Percentiles rank a stretch among this genome's conserved stretches.
Evolutionary conservation across 176 grass and related monocot genomes (phyloP).

Genomic region (Oryza coarctata): DNA sequence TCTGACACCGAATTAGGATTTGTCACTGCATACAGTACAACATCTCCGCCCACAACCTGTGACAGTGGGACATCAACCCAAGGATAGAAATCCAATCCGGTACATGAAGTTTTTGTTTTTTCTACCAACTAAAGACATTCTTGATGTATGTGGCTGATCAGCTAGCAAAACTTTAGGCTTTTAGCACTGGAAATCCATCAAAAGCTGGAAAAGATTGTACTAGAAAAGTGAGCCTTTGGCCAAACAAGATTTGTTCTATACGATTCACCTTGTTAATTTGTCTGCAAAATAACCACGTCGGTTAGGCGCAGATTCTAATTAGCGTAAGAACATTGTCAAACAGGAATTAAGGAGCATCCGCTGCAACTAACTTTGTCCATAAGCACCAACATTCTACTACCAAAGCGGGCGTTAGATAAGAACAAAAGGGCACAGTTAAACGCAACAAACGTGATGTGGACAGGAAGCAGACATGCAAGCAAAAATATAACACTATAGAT

Average conservation of each 20-base stretch:
- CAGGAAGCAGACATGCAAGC: constrained; percentile 29
- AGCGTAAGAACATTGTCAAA: background rate
- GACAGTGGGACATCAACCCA: background rate
- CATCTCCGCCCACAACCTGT: background rate
- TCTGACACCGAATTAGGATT: background rate
- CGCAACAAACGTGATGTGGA: constrained; percentile 29
- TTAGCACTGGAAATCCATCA: background rate
- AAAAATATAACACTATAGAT: constrained; percentile 41
- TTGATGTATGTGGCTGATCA: background rate
- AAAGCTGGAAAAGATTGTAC: background rate
- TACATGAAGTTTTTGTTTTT: background rate
- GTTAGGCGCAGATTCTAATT: constrained; percentile 11
- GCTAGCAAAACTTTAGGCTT: background rate
- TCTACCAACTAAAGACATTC: background rate
- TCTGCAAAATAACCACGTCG: background rate
- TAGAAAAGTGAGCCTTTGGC: background rate
- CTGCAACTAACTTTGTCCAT: constrained; percentile 16
- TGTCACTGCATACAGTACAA: background rate
- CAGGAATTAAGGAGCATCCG: constrained; percentile 20
- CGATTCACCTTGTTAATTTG: too few relatives aligned
- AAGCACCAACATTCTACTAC: constrained; percentile 6
- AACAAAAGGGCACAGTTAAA: constrained; percentile 29
- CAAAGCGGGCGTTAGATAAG: constrained; percentile 25
- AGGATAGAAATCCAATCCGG: background rate
- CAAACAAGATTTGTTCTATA: background rate